A percentile compares a stretch with the other conserved stretches of the same genome.
Conservation (phyloP, 768 basidiomycete species). For the Asterophora parasitica region DNA sequence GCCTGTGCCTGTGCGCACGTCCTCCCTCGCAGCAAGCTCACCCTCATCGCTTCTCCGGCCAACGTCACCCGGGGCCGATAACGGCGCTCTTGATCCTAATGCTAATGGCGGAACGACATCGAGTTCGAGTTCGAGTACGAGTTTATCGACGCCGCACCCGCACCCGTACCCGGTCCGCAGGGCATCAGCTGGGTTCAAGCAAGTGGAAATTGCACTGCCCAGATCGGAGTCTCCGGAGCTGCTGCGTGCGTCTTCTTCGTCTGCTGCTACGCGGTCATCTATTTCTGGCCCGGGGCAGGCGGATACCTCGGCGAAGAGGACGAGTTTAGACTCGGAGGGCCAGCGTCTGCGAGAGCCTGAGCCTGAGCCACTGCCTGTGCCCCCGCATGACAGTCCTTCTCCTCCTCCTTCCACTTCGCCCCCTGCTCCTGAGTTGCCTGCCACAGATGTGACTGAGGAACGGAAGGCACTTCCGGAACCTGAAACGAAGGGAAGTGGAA, state of each 20-base stretch:
- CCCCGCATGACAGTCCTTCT: constrained; percentile 6
- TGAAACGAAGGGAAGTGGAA: background rate
- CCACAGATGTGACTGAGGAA: background rate
- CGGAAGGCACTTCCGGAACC: constrained; percentile 2
- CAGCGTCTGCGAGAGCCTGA: constrained; percentile 2
- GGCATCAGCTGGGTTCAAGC: constrained; percentile 18
- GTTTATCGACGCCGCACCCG: background rate
- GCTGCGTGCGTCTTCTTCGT: no score
- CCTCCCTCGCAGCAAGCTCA: constrained; percentile 20
- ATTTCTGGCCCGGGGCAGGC: constrained; percentile 3
- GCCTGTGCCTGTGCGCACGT: constrained; percentile 15
- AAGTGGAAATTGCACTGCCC: constrained; percentile 17
- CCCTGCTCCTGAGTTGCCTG: constrained; percentile 5
- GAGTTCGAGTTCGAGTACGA: background rate
- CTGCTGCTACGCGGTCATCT: background rate
- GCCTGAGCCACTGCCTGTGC: constrained; percentile 6
- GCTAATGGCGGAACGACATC: constrained; percentile 10
- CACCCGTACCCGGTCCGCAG: constrained; percentile 4
- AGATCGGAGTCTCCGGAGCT: constrained; percentile 16
- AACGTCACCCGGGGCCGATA: constrained; percentile 13
- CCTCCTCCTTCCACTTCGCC: background rate
- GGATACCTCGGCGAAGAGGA: constrained; percentile 7
- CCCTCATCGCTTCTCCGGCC: constrained; percentile 20
- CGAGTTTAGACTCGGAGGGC: background rate
- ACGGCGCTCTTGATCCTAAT: background rate